Evolutionary conservation across 441 rosid genomes (phyloP).

Genomic region (Jatropha multifida): DNA sequence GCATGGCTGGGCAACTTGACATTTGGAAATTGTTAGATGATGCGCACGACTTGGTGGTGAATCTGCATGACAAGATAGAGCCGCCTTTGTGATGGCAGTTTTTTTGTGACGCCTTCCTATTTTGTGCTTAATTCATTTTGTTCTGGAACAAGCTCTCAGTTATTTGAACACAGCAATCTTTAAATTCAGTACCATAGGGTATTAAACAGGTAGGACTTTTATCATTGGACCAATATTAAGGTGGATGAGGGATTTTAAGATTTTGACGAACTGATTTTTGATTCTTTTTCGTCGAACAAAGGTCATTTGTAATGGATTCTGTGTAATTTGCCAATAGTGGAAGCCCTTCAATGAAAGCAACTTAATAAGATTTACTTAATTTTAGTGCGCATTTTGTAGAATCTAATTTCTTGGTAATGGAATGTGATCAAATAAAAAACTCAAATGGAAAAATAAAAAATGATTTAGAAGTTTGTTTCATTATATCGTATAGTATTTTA

Average conservation of each 20-base stretch:
- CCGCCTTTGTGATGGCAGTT: slow-evolving; percentile 35
- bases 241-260: not conserved
- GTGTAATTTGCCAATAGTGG: not conserved
- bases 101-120: slow-evolving; percentile 14
- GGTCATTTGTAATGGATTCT: not conserved
- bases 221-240: not conserved
- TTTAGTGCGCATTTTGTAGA: not conserved
- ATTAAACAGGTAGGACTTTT: not conserved
- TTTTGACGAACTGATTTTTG: not conserved
- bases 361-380: not conserved
- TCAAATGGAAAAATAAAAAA: no score
- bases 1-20: slow-evolving; percentile 94
- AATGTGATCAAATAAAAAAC: no score
- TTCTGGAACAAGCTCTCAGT: slow-evolving; percentile 9
- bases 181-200: not conserved
- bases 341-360: not conserved
- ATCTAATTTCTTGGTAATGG: no score
- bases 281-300: not conserved
- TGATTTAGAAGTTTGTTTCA: no score
- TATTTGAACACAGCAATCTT: not conserved
- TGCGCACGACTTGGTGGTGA: slow-evolving; percentile 82
- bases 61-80: slow-evolving; percentile 77
- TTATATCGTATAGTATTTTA: no score
- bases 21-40: slow-evolving; percentile 94
- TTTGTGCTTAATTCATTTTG: slow-evolving; percentile 16